These are phyloP conservation scores for Teunomyces panamensis DNA, from an alignment of 805 yeast species.

Conservation along the genomic window DNA sequence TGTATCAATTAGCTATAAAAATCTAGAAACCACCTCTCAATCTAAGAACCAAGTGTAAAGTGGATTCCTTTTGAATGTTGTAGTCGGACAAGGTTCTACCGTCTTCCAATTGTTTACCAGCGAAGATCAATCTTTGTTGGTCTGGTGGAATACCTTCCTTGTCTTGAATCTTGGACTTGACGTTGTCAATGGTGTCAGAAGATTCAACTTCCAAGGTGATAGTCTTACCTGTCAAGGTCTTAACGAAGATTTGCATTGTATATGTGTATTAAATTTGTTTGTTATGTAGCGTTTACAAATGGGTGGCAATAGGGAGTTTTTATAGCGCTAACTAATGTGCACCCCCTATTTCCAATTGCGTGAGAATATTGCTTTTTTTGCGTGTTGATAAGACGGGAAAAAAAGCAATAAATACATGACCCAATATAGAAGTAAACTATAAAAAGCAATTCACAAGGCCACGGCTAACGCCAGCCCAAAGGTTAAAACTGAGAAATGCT, in stretches of 20 bases:
- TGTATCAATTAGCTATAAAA: slow-evolving; percentile 5
- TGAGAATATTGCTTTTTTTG: slow-evolving; percentile 1
- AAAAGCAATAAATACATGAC: slow-evolving; percentile 3
- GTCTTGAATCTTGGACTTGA: slow-evolving; percentile 97
- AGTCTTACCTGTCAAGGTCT: slow-evolving; percentile 99
- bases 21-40: slow-evolving; percentile 79
- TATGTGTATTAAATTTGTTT: slow-evolving; percentile 43
- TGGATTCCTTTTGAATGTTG: slow-evolving; percentile 99
- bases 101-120: slow-evolving; percentile 99
- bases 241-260: slow-evolving; percentile 93
- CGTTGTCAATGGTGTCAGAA: slow-evolving; percentile 97
- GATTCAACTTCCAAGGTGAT: slow-evolving; percentile 99
- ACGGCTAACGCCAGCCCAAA: neutral
- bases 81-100: slow-evolving; percentile 98
- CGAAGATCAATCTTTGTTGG: slow-evolving; percentile 98
- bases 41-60: slow-evolving; percentile 92
- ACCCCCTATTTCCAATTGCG: slow-evolving; percentile 4
- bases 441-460: neutral
- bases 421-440: neutral
- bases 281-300: slow-evolving; percentile 19
- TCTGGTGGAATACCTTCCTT: slow-evolving; percentile 99
- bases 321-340: slow-evolving; percentile 1
- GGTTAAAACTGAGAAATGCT: neutral
- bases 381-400: neutral
- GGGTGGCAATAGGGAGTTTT: slow-evolving; percentile 4